These are phyloP conservation scores for Metschnikowia lachancei DNA, from an alignment of 805 yeast genomes.

Conservation along the genomic window DNA sequence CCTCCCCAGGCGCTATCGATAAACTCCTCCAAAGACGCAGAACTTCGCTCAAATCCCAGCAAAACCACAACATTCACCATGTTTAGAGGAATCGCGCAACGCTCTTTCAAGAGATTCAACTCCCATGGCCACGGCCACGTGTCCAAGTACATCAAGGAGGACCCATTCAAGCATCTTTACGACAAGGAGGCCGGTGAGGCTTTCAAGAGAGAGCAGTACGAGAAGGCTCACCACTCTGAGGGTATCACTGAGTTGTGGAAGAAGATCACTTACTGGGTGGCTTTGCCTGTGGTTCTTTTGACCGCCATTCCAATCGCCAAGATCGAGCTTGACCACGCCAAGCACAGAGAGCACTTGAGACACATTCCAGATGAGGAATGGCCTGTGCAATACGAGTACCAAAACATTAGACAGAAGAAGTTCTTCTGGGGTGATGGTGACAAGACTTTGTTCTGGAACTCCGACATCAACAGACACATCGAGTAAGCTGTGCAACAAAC, in stretches of 20 bases:
- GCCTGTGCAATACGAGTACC: conserved; percentile 88
- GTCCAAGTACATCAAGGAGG: conserved; percentile 41
- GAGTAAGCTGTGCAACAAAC: conserved; percentile 19
- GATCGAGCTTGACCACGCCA: conserved; percentile 84
- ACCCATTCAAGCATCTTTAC: conserved; percentile 37
- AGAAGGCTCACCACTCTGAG: conserved; percentile 75
- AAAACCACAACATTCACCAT: conserved; percentile 17
- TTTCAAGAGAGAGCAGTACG: conserved; percentile 58
- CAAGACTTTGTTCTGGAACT: conserved; percentile 95
- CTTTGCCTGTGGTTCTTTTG: conserved; percentile 75
- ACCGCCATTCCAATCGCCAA: conserved; percentile 78
- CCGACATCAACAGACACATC: conserved; percentile 84
- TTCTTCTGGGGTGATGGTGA: conserved; percentile 99
- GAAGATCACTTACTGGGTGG: conserved; percentile 75
- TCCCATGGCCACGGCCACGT: conserved; percentile 41
- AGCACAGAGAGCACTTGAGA: conserved; percentile 76
- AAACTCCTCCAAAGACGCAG: neutral
- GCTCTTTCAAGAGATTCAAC: conserved; percentile 41
- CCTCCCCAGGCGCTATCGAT: neutral
- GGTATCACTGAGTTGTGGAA: conserved; percentile 79
- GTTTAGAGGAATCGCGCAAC: conserved; percentile 38
- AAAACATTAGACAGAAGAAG: conserved; percentile 81
- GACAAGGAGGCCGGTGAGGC: conserved; percentile 69
- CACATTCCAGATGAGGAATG: conserved; percentile 85
- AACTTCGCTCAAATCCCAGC: neutral